Evolutionary conservation across 768 basidiomycete genomes (phyloP).

Genomic region (Leccinellum albellum): DNA sequence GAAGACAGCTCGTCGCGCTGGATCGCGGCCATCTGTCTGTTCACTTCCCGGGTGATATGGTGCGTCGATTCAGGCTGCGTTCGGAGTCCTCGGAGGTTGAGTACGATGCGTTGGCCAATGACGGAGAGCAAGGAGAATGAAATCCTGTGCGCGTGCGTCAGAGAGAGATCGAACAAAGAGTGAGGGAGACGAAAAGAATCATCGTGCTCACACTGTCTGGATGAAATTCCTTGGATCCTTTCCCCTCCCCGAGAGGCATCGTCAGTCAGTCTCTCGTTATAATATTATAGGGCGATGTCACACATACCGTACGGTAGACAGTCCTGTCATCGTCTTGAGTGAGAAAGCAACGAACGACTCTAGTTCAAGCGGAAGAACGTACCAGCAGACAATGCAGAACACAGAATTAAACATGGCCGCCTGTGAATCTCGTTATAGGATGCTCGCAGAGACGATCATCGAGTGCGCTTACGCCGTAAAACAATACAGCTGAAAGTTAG

Average conservation of each 20-base stretch:
- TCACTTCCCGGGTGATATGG: conserved; percentile 12
- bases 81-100: conserved; percentile 16
- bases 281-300: no score
- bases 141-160: not conserved
- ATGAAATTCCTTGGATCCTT: conserved; percentile 18
- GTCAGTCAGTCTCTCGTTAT: not conserved
- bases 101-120: conserved; percentile 23
- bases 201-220: conserved; percentile 7
- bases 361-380: not conserved
- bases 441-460: not conserved
- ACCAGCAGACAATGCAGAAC: conserved; percentile 13
- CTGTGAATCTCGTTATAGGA: not conserved
- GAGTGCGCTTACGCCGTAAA: conserved; percentile 11
- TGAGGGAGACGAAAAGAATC: not conserved
- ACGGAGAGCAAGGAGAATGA: conserved; percentile 9
- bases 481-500: conserved; percentile 7
- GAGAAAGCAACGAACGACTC: not conserved
- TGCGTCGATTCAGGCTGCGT: not conserved
- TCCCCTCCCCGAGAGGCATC: not conserved
- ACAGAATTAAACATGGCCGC: conserved; percentile 4
- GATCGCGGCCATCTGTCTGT: conserved; percentile 11
- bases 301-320: conserved; percentile 8
- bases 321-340: conserved; percentile 3
- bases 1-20: not conserved
- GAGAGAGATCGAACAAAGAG: no score